Percentiles rank a stretch among this genome's conserved stretches.
Conservation (phyloP, 371 early-diverging fungal genomes). For the Zopfochytrium polystomum region DNA sequence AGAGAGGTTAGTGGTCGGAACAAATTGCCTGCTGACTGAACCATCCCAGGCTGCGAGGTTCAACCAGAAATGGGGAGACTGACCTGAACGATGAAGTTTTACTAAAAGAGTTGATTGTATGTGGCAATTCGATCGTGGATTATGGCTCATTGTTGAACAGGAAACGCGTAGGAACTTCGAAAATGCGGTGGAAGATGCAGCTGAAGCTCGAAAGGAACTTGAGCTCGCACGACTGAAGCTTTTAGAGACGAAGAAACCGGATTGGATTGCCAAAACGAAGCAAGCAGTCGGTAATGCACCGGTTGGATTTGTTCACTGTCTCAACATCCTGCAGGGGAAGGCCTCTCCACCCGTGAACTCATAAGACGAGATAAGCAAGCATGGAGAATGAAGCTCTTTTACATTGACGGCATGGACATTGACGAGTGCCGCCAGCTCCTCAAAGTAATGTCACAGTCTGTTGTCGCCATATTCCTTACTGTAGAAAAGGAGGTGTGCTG, state of each 20-base stretch:
- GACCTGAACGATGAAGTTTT: no score
- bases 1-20: no score
- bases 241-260: slow-evolving; percentile 27
- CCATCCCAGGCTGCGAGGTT: no score
- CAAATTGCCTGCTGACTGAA: no score
- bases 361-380: slow-evolving; percentile 39
- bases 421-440: slow-evolving; percentile 27
- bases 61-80: no score
- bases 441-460: slow-evolving; percentile 21
- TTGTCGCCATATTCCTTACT: not conserved
- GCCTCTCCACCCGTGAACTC: slow-evolving; percentile 33
- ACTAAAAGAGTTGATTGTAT: no score
- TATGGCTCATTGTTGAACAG: no score
- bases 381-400: slow-evolving; percentile 31
- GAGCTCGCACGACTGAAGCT: slow-evolving; percentile 37
- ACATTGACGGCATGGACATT: slow-evolving; percentile 32
- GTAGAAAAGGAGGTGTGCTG: slow-evolving; percentile 28
- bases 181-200: slow-evolving; percentile 15
- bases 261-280: slow-evolving; percentile 23
- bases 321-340: not conserved
- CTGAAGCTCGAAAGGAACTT: slow-evolving; percentile 15
- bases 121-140: no score
- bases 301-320: not conserved
- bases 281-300: not conserved
- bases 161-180: no score